Base-by-base conservation (phyloP, 305 asterid species). In the Fraxinus latifolia region DNA sequence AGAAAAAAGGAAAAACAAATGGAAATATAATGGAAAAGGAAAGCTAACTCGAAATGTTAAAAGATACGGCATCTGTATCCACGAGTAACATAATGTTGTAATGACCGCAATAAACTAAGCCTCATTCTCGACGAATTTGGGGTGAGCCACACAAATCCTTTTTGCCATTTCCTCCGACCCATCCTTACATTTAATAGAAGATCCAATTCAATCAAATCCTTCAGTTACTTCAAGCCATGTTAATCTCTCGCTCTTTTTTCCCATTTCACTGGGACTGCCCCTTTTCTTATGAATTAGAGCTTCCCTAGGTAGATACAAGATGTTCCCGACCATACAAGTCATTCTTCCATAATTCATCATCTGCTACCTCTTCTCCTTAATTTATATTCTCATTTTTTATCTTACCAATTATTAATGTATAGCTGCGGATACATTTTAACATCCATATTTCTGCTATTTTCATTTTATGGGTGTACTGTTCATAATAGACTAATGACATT, bases 401-500 rank as follows among this genome's bases (percentile, higher is more conserved):
- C 36, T 29, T 5, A 15, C 74, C 42, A 32, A 55, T 55, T 55
- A 55, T 55, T 55, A 17, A 11, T 6, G 67, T 55, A 55, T 6
- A 55, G 67, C 67, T 19, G 67, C 12, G 27, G 25, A 55, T 55
- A 17, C 67, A 17, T 55, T 55, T 55, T 55, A 19, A 32, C 32
- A n/a, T 27, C 23, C 15, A n/a, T 4, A 32, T 15, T 32, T 31
- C 44, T 15, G 27, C 25, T 71, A 71, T 31, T 1, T 71, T 31
- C 44, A 71, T 31, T 36, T 32, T 6, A 71, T 31, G 44, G 27
- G 76, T 3, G 23, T 71, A 25, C 19, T 32, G 76, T 4, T 29
- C 71, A 39, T 62, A 70, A 67, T 78, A 81, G 67, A 75, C 60
- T 31, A 71, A 36, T 29, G 82, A 80, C 65, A 71, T 78, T 36